phyloP scores from a whole-genome alignment of 2,329 filamentous ascomycete genomes.

The Colletotrichum sp. region DNA sequence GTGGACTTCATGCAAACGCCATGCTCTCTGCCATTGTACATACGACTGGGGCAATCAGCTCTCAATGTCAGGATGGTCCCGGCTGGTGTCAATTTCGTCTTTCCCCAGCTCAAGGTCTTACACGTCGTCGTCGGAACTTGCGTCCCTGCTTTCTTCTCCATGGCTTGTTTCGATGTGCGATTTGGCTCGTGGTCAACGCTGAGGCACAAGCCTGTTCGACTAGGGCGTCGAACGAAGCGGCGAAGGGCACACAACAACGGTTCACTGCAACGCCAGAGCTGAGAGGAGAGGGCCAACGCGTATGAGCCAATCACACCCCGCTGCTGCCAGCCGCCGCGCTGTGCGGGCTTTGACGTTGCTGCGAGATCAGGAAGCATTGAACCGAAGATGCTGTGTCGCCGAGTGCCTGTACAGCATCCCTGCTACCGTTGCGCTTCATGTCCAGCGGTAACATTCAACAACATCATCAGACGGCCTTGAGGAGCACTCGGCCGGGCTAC shows the following conservation, averaged over 20 bases:
- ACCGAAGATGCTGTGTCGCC: background rate
- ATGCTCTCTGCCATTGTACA: background rate
- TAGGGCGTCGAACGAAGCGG: background rate
- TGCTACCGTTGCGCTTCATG: background rate
- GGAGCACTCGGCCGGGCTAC: background rate
- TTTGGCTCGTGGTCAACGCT: background rate
- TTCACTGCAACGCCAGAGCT: background rate
- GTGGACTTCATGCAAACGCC: background rate
- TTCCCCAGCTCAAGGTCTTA: background rate
- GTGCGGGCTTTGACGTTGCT: background rate
- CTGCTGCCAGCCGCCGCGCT: background rate
- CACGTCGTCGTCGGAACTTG: background rate
- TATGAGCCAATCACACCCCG: background rate
- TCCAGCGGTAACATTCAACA: background rate
- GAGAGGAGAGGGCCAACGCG: background rate
- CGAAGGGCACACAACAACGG: background rate
- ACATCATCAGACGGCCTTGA: background rate
- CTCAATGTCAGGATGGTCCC: background rate
- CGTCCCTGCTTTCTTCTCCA: background rate
- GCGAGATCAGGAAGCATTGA: slow-evolving; percentile 4
- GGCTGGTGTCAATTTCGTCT: background rate
- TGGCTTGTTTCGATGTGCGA: background rate
- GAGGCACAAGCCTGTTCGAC: background rate
- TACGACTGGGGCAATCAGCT: background rate
- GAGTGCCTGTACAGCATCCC: background rate